Conservation (phyloP, 2,329 filamentous ascomycete species). For the Xylaria sp. region DNA sequence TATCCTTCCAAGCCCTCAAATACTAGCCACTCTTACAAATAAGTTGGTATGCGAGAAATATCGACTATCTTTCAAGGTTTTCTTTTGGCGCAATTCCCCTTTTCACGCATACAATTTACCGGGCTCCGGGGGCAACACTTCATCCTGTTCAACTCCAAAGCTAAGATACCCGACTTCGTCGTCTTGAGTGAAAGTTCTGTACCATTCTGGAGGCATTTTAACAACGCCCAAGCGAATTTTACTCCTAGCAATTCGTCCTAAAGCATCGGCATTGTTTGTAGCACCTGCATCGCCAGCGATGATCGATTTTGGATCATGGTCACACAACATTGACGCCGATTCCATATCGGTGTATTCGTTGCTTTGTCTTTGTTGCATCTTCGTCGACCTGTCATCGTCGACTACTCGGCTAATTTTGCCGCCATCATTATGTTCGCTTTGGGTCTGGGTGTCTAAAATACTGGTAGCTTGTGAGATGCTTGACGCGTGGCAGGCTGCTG, state of each 20-base stretch:
- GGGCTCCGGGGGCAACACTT: not conserved
- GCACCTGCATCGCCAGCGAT: not conserved
- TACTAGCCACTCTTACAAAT: no score
- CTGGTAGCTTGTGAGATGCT: not conserved
- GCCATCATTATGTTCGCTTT: not conserved
- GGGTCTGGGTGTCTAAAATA: not conserved
- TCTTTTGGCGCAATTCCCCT: no score
- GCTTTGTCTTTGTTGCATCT: not conserved
- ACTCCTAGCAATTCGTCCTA: conserved; percentile 4
- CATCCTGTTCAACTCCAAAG: not conserved
- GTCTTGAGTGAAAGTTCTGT: not conserved
- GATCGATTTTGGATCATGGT: not conserved
- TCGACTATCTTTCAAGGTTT: no score
- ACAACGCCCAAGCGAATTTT: conserved; percentile 5
- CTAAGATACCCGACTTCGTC: not conserved
- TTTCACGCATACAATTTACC: not conserved
- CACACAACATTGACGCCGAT: not conserved
- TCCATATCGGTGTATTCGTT: not conserved
- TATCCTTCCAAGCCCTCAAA: no score
- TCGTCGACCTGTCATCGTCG: not conserved
- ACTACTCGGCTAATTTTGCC: not conserved
- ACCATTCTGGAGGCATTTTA: conserved; percentile 4
- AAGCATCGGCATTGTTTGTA: not conserved
- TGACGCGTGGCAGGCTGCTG: conserved; percentile 35
- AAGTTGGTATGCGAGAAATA: no score